phyloP scores from a whole-genome alignment of 176 grass and related monocot species.

The Musa itinerans region DNA sequence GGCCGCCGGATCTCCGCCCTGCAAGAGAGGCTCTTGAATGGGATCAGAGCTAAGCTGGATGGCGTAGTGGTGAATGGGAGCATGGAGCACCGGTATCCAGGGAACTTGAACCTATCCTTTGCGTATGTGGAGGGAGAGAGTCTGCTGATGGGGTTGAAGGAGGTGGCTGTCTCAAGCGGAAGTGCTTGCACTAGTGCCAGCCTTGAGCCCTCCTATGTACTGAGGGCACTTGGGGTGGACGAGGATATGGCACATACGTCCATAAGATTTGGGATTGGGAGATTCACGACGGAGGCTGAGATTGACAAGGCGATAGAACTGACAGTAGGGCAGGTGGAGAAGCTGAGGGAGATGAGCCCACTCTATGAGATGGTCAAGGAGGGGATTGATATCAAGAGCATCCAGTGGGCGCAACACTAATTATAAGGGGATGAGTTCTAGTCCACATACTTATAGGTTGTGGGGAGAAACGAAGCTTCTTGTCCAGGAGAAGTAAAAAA shows the following conservation, averaged over 20 bases:
- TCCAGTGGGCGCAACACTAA: constrained; percentile 84
- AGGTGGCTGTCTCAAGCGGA: constrained; percentile 88
- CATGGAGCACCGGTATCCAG: constrained; percentile 79
- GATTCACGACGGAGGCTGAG: constrained; percentile 88
- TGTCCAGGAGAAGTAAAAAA: not conserved
- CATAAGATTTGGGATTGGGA: constrained; percentile 84
- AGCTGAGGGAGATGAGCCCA: constrained; percentile 90
- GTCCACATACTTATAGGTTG: not conserved
- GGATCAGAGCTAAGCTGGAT: constrained; percentile 50
- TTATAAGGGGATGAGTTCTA: not conserved
- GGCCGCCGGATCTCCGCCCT: constrained; percentile 27
- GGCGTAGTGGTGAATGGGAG: constrained; percentile 82
- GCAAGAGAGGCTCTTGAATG: constrained; percentile 52
- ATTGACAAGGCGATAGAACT: constrained; percentile 72
- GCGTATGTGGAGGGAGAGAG: constrained; percentile 92
- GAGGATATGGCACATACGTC: constrained; percentile 98
- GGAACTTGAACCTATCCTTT: constrained; percentile 86
- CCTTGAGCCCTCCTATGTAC: constrained; percentile 77
- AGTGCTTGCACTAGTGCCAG: constrained; percentile 95
- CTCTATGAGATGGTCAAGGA: constrained; percentile 99
- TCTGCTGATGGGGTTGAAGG: constrained; percentile 90
- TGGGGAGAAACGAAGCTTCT: not conserved
- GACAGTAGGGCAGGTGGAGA: constrained; percentile 72
- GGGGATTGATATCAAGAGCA: constrained; percentile 80
- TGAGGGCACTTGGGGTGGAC: constrained; percentile 75